Base-by-base conservation (phyloP, 257 asterid genomes). In the Fraxinus quadrangulata region DNA sequence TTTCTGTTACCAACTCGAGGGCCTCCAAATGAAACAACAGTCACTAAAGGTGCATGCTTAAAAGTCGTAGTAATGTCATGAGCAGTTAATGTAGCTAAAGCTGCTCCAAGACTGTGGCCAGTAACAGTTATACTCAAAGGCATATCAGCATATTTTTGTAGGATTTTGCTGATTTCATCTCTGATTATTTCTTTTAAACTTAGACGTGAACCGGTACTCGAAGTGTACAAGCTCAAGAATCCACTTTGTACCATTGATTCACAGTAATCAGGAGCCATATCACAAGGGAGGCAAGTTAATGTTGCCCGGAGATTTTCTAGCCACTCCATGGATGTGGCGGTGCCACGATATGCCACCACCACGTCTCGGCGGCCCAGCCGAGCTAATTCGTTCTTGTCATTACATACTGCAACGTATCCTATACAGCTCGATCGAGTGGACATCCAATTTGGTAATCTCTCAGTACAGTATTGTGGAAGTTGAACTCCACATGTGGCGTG, bases 21-120 rank as follows among this genome's bases (percentile, higher is more conserved):
- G 13, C 97, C 97, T 0, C 98, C 99, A 75, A 95, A 95, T 3
- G 99, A 93, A 26, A 93, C 89, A 0, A 93, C 97, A 2, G 99
- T 92, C 40, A 95, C 98, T 36, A 93, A 2, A 1, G 99, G 99
- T 33, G 91, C 89, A 2, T 85, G 77, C 10, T 68, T 74, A 83
- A 90, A 89, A 0, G 84, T 79, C 21, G 89, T 80, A 8, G 87
- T 84, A 42, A 95, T 87, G 80, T 95, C 99, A 73, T 91, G 90
- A 0, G 98, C 99, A 2, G 97, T 88, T 3, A 95, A 87, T 2
- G 94, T 89, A 13, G 98, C 98, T 65, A 95, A 42, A 1, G 99
- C 99, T 3, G 97, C 98, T 14, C 98, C 99, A 0, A 95, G 88
- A 83, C 97, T 91, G 84, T 95, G 99, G 4, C 99, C 99, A 5